Base-by-base conservation (phyloP, 1,284 basidiomycete species). In the Microbotryomycetes sp. region DNA sequence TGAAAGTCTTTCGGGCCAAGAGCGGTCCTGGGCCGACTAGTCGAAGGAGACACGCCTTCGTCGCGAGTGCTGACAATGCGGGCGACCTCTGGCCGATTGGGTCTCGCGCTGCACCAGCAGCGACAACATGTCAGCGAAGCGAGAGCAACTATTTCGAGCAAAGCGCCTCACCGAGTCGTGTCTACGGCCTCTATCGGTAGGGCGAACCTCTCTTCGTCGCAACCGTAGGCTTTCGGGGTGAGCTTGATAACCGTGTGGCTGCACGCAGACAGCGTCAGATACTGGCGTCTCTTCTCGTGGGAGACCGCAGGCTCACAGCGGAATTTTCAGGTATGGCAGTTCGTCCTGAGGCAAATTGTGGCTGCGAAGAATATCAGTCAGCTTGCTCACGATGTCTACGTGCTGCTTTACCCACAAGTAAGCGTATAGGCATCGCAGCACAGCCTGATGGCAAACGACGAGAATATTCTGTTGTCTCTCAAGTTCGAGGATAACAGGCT, bases 401-500 rank as follows among this genome's bases (percentile, higher is more conserved):
- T 3, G 35, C 35, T 16, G 11, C 21, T 16, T 13, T 4, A 4
- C 86, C 75, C 72, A 89, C 61, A 74, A 73, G 52, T 74, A 74
- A 3, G 72, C 73, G 58, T 74, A 74, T 81, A 97, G 76, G 76
- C 91, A 93, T 48, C 92, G 86, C 59, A 96, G 78, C 73, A 96
- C 93, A 31, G 91, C 91, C 82, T 97, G 92, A 76, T 99, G 96
- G 1, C 93, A 92, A 55, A 99, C 88, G 69, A 99, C 90, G 41
- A 99, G 79, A 64, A 99, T 93, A 73, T 98, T 97, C 75, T 94
- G 89, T 75, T 97, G 93, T 56, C 96, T 80, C 76, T 99, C 96
- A 21, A 98, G 82, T 76, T 99, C 96, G 90, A 98, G 97, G 71
- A 99, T 97, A 56, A 97, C 89, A 15, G 96, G 96, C 75, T 99